These are phyloP conservation scores for Aspergillus fischeri DNA, from an alignment of 2,329 filamentous ascomycete species.

Conservation along the genomic window DNA sequence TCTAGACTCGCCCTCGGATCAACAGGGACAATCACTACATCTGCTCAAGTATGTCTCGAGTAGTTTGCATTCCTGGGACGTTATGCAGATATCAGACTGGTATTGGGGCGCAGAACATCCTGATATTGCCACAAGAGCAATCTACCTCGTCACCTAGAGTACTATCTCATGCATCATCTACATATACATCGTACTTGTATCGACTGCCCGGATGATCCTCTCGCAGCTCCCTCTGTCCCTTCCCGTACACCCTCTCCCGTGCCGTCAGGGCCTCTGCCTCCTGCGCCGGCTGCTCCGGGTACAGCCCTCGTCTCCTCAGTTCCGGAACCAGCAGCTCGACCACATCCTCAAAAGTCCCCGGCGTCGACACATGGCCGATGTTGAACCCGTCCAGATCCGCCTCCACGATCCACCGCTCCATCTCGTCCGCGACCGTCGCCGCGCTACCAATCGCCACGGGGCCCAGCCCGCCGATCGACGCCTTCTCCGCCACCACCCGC, in stretches of 20 bases:
- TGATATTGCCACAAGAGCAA: no score
- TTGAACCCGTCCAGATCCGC: slow-evolving; percentile 43
- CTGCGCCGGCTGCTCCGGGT: slow-evolving; percentile 32
- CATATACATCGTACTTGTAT: slow-evolving; percentile 62
- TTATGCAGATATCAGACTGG: no score
- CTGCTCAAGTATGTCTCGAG: no score
- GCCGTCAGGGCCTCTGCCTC: slow-evolving; percentile 40
- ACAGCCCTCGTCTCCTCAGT: slow-evolving; percentile 40
- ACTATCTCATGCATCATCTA: slow-evolving; percentile 42
- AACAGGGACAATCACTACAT: neutral
- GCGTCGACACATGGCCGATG: slow-evolving; percentile 48
- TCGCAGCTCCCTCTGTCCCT: slow-evolving; percentile 54
- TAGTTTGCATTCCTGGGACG: neutral
- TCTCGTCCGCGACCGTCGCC: slow-evolving; percentile 44
- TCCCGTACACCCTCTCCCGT: slow-evolving; percentile 60
- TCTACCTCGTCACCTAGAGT: no score
- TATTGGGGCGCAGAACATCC: no score
- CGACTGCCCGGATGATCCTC: slow-evolving; percentile 56
- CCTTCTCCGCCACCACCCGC: slow-evolving; percentile 43
- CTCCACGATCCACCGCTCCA: slow-evolving; percentile 45
- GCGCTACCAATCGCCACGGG: slow-evolving; percentile 48
- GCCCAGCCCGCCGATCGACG: slow-evolving; percentile 47
- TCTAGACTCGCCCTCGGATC: neutral
- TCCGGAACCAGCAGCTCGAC: slow-evolving; percentile 49
- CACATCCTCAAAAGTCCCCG: slow-evolving; percentile 51